Evolutionary conservation across 2,329 filamentous ascomycete genomes (phyloP).

Genomic region (Trichothecium roseum): DNA sequence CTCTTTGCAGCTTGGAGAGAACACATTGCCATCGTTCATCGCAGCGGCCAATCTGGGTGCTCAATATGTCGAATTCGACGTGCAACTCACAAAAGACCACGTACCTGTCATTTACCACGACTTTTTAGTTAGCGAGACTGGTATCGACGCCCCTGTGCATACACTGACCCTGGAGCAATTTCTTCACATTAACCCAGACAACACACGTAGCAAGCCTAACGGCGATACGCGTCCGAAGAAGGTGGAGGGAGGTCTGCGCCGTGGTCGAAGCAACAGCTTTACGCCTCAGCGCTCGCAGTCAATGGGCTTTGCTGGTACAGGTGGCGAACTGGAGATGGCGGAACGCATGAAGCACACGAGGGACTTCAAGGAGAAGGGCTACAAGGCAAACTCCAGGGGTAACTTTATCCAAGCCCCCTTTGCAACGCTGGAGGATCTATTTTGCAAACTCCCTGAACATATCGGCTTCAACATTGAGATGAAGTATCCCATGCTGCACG

Average conservation of each 20-base stretch:
- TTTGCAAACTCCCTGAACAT: slow-evolving; percentile 67
- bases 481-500: slow-evolving; percentile 97
- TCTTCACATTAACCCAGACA: slow-evolving; percentile 68
- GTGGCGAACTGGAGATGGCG: slow-evolving; percentile 31
- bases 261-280: slow-evolving; percentile 26
- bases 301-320: slow-evolving; percentile 37
- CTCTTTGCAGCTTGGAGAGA: slow-evolving; percentile 90
- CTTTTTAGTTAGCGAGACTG: slow-evolving; percentile 94
- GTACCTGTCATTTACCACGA: slow-evolving; percentile 98
- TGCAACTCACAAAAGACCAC: slow-evolving; percentile 97
- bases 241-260: slow-evolving; percentile 3
- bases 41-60: slow-evolving; percentile 88
- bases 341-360: slow-evolving; percentile 97
- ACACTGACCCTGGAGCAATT: slow-evolving; percentile 94
- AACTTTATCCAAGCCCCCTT: slow-evolving; percentile 95
- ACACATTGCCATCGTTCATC: slow-evolving; percentile 92
- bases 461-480: slow-evolving; percentile 98
- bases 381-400: slow-evolving; percentile 88
- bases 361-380: slow-evolving; percentile 89
- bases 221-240: slow-evolving; percentile 3
- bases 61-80: slow-evolving; percentile 68
- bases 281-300: slow-evolving; percentile 42
- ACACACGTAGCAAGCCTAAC: slow-evolving; percentile 4
- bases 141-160: slow-evolving; percentile 93
- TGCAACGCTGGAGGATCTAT: slow-evolving; percentile 88